phyloP scores from a whole-genome alignment of 2,329 filamentous ascomycete species.

The Aspergillus sp. region DNA sequence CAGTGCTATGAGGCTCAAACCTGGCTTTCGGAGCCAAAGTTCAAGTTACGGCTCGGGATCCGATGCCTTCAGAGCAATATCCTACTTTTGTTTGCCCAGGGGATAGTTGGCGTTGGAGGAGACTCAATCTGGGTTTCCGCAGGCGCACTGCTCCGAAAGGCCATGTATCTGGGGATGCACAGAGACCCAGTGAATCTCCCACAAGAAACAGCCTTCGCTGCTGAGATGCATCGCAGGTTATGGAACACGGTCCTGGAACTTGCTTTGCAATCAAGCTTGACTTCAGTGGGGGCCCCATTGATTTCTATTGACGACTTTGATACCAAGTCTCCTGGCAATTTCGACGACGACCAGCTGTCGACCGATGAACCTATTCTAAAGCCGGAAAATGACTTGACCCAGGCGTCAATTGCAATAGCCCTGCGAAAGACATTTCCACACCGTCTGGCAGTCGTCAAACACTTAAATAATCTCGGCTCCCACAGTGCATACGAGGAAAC shows the following conservation, averaged over 20 bases:
- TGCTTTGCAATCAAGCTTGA: conserved; percentile 27
- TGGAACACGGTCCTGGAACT: conserved; percentile 30
- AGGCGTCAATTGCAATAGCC: conserved; percentile 26
- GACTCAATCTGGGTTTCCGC: conserved; percentile 30
- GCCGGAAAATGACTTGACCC: conserved; percentile 21
- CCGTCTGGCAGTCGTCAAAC: conserved; percentile 26
- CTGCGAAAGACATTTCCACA: conserved; percentile 28
- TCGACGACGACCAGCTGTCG: conserved; percentile 32
- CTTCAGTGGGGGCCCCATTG: conserved; percentile 26
- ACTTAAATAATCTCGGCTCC: conserved; percentile 16
- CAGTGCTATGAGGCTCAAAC: conserved; percentile 49
- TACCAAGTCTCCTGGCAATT: conserved; percentile 29
- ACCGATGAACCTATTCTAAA: conserved; percentile 16
- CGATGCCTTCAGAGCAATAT: conserved; percentile 41
- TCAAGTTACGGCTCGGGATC: conserved; percentile 44
- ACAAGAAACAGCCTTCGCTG: conserved; percentile 9
- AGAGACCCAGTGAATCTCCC: conserved; percentile 28
- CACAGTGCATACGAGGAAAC: conserved; percentile 15
- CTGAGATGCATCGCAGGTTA: conserved; percentile 20
- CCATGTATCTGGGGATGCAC: conserved; percentile 34
- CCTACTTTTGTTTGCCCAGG: conserved; percentile 30
- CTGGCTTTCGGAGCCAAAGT: conserved; percentile 46
- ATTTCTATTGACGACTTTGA: conserved; percentile 28
- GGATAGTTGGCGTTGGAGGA: conserved; percentile 24
- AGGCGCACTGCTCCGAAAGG: conserved; percentile 29